A percentile compares a stretch with the other conserved stretches of the same genome.
phyloP scores from a whole-genome alignment of 345 rosid species.

The Eucalyptus cloeziana region DNA sequence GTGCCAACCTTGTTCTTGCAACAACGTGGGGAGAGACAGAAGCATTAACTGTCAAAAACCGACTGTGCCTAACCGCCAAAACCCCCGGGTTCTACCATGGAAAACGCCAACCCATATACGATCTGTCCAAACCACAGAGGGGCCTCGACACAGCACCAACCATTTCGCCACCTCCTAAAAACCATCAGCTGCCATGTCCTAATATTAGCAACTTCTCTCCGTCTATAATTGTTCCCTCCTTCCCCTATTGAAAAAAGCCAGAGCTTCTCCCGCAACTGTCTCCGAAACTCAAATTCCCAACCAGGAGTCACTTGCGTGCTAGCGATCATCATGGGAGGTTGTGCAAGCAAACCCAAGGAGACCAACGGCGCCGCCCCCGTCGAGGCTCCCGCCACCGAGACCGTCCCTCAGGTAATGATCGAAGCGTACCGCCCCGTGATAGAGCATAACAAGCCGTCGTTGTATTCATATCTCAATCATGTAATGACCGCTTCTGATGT shows the following conservation, averaged over 20 bases:
- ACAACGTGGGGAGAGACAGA: neutral
- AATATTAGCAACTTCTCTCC: neutral
- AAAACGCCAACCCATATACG: neutral
- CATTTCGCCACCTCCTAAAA: neutral
- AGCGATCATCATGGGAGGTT: conserved; percentile 5
- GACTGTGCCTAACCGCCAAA: neutral
- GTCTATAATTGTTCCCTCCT: neutral
- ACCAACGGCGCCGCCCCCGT: neutral
- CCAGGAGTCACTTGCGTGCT: neutral
- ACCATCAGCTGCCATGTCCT: neutral
- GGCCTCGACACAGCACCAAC: neutral
- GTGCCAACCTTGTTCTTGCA: neutral
- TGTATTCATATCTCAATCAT: neutral
- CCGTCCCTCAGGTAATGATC: neutral
- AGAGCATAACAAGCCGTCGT: too few species aligned
- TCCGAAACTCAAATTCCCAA: neutral
- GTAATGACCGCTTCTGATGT: neutral
- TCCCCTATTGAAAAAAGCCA: neutral
- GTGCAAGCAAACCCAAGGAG: conserved; percentile 1
- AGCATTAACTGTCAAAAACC: neutral
- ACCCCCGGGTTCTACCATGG: neutral
- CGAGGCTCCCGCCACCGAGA: neutral
- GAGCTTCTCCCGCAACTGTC: neutral
- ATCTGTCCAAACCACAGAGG: neutral
- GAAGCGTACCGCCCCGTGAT: neutral